Base-by-base conservation (phyloP, 2,329 filamentous ascomycete genomes). In the Chrysosphaeria jannelii region DNA sequence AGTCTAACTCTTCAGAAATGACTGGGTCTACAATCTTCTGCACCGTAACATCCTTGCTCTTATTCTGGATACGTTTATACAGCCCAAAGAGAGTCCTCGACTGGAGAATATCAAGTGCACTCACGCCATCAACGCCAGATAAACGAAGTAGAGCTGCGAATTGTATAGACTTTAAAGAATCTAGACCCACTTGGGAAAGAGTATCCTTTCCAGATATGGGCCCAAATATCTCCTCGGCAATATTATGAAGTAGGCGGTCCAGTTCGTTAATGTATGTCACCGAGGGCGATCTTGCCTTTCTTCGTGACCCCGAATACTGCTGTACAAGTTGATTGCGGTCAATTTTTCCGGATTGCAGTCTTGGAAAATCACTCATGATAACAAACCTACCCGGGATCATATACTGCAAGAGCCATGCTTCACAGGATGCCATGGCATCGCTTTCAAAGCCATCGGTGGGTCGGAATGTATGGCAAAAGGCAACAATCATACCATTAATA, bases 311-410 rank as follows among this genome's bases (percentile, higher is more conserved):
- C 4, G 25, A 23, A 33, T 68, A 72, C 6, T 57, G 45, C 1
- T 46, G 37, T 32, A 62, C 51, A 6, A 90, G 44, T 8, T 40
- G 43, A 33, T 62, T 68, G 24, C 62, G 63, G 35, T 90, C 70
- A 9, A 79, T 53, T 36, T 91, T 91, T 1, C 79, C 79, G 1
- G 76, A 89, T 3, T 76, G 51, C 11, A 90, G 46, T 24, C 67
- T 62, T 1, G 76, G 76, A 26, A 90, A 65, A 6, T 53, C 47
- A 1, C 50, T 32, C 30, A 70, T 44, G 2, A 70, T 35, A 1
- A 75, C 40, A 13, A 88, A 46, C 29, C 88, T 69, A 4, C 57
- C 55, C 0, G 79, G 79, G 2, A 88, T 45, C 79, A 90, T 90
- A 37, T 67, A 85, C 4, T 52, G 50, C 0, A 78, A 75, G 2